phyloP scores from a whole-genome alignment of 2,329 filamentous ascomycete species.

The Colletotrichum tropicale region DNA sequence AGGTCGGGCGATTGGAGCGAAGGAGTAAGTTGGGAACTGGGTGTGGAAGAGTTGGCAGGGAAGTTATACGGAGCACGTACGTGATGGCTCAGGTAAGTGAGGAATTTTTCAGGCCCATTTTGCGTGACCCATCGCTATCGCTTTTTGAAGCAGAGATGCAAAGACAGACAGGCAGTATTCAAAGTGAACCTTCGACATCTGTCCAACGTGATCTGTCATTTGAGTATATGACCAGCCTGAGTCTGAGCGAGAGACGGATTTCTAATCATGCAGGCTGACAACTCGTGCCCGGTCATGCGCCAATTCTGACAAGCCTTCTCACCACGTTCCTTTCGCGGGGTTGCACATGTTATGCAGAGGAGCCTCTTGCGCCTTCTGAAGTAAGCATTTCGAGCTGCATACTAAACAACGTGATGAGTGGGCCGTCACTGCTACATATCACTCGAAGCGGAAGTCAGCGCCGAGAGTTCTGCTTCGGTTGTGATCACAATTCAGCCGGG shows the following conservation, averaged over 20 bases:
- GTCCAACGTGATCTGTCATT: not conserved
- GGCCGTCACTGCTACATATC: no score
- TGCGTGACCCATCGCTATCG: no score
- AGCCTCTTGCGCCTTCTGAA: no score
- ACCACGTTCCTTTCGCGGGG: not conserved
- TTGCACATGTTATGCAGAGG: not conserved
- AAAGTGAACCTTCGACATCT: not conserved
- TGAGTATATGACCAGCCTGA: not conserved
- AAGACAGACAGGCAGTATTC: no score
- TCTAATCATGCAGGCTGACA: not conserved
- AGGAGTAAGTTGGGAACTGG: no score
- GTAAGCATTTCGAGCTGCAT: not conserved
- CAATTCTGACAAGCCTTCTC: not conserved
- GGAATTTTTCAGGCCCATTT: no score
- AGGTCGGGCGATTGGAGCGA: no score
- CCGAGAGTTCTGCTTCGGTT: not conserved
- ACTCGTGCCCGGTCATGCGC: not conserved
- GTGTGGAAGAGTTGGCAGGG: no score
- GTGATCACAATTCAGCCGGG: not conserved
- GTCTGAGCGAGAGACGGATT: not conserved
- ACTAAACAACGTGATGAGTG: no score
- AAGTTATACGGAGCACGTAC: no score
- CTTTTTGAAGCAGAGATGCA: no score
- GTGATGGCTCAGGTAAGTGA: no score
- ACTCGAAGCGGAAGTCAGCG: not conserved